Percentiles rank a stretch among this genome's conserved stretches.
Evolutionary conservation across 1,284 basidiomycete species (phyloP).

Genomic region (Mycena citricolor): DNA sequence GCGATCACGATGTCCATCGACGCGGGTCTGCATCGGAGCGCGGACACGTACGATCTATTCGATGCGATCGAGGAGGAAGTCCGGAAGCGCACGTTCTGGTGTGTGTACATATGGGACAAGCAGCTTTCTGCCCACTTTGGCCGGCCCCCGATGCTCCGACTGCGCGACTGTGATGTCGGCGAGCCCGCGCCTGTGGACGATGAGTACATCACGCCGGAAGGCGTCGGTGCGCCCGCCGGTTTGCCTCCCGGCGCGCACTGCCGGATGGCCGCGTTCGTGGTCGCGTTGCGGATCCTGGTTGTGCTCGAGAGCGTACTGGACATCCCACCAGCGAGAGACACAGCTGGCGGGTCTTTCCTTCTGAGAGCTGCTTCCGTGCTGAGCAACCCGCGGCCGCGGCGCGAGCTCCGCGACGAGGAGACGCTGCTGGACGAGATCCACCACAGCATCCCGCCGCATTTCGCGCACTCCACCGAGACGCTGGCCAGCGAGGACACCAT

Average conservation of each 20-base stretch:
- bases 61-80: conserved; percentile 86
- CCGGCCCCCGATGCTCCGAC: conserved; percentile 77
- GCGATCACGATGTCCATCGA: conserved; percentile 83
- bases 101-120: conserved; percentile 92
- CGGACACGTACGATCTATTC: conserved; percentile 87
- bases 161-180: conserved; percentile 84
- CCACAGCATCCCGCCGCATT: conserved; percentile 68
- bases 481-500: conserved; percentile 84
- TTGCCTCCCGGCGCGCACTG: conserved; percentile 64
- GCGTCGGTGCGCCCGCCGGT: conserved; percentile 52
- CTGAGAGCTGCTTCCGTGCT: conserved; percentile 57
- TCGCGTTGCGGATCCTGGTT: conserved; percentile 73
- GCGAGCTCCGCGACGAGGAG: conserved; percentile 76
- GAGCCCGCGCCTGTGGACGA: conserved; percentile 86
- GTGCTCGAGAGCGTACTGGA: conserved; percentile 81
- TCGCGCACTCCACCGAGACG: conserved; percentile 79
- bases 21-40: conserved; percentile 81
- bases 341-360: conserved; percentile 54
- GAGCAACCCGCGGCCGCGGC: conserved; percentile 40
- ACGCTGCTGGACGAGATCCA: conserved; percentile 77
- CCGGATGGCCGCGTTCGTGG: conserved; percentile 78
- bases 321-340: conserved; percentile 61
- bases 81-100: conserved; percentile 91
- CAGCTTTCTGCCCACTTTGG: conserved; percentile 84
- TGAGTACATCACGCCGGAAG: conserved; percentile 78